These are phyloP conservation scores for Pseudocercospora vitis DNA, from an alignment of 2,329 filamentous ascomycete species.

Conservation along the genomic window DNA sequence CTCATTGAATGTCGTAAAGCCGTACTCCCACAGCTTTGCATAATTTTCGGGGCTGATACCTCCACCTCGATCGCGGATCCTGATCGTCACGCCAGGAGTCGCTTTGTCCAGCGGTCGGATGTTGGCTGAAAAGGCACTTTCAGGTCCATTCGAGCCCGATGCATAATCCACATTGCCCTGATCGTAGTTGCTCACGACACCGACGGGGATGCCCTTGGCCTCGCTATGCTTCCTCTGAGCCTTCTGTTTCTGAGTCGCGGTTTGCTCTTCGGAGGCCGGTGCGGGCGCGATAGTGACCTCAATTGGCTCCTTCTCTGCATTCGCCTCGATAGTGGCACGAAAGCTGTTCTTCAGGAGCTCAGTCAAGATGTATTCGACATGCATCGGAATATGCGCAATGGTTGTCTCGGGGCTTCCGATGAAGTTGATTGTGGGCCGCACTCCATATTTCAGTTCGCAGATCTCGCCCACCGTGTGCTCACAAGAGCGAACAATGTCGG, in stretches of 20 bases:
- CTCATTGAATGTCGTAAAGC: slow-evolving; percentile 90
- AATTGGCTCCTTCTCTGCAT: slow-evolving; percentile 75
- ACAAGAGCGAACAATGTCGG: slow-evolving; percentile 77
- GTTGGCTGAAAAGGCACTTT: slow-evolving; percentile 34
- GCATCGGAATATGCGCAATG: slow-evolving; percentile 92
- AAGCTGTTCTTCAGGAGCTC: slow-evolving; percentile 97
- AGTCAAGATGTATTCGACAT: slow-evolving; percentile 95
- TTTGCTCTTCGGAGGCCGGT: slow-evolving; percentile 49
- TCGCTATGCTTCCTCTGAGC: slow-evolving; percentile 17
- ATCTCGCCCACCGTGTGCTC: slow-evolving; percentile 92
- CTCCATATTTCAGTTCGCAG: slow-evolving; percentile 92
- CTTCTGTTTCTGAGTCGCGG: slow-evolving; percentile 20
- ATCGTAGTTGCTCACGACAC: slow-evolving; percentile 36
- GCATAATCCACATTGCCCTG: slow-evolving; percentile 42
- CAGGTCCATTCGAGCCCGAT: slow-evolving; percentile 29
- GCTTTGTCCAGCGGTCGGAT: slow-evolving; percentile 51
- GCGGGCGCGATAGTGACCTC: slow-evolving; percentile 86
- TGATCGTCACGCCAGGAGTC: slow-evolving; percentile 83
- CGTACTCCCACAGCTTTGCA: slow-evolving; percentile 92
- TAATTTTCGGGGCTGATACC: slow-evolving; percentile 84
- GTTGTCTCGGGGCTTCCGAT: slow-evolving; percentile 83
- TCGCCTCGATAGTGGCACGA: slow-evolving; percentile 83
- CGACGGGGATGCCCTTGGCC: slow-evolving; percentile 15
- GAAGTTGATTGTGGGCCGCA: slow-evolving; percentile 76
- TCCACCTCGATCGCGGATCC: slow-evolving; percentile 92